Percentiles rank a stretch among this genome's conserved stretches.
Evolutionary conservation across 257 asterid species (phyloP).

Genomic region (Sherardia arvensis): DNA sequence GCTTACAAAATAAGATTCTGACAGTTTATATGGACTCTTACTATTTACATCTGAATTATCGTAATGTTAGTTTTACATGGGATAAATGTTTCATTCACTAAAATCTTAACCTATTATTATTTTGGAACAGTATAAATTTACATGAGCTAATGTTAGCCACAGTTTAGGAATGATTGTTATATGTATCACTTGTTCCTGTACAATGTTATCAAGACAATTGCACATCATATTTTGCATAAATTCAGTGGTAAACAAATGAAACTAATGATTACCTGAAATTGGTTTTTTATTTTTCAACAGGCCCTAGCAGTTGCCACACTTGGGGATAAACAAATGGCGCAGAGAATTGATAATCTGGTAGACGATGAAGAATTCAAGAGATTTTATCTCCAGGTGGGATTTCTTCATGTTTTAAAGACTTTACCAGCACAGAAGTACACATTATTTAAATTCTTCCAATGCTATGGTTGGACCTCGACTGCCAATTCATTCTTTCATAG

Average conservation of each 20-base stretch:
- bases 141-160: background rate
- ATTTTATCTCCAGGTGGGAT: conserved; percentile 90
- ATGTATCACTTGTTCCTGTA: background rate
- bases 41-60: background rate
- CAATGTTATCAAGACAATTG: background rate
- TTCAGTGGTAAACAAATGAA: background rate
- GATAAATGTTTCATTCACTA: background rate
- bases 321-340: conserved; percentile 97
- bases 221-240: background rate
- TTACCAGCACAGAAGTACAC: background rate
- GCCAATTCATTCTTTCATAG: background rate
- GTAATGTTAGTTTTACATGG: background rate
- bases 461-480: background rate
- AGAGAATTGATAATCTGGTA: conserved; percentile 79
- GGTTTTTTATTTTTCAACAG: conserved; percentile 21
- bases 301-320: conserved; percentile 93
- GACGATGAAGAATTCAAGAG: conserved; percentile 96
- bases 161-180: background rate
- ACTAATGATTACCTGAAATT: background rate
- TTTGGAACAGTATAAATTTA: background rate
- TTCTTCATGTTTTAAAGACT: conserved; percentile 8
- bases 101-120: too few relatives aligned
- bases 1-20: background rate
- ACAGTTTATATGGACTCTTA: background rate
- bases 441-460: background rate